Evolutionary conservation across 192 early-diverging fungal genomes (phyloP), one percentile per base, ranked within the genome.

Genomic region (Lunasporangiospora selenospora): DNA sequence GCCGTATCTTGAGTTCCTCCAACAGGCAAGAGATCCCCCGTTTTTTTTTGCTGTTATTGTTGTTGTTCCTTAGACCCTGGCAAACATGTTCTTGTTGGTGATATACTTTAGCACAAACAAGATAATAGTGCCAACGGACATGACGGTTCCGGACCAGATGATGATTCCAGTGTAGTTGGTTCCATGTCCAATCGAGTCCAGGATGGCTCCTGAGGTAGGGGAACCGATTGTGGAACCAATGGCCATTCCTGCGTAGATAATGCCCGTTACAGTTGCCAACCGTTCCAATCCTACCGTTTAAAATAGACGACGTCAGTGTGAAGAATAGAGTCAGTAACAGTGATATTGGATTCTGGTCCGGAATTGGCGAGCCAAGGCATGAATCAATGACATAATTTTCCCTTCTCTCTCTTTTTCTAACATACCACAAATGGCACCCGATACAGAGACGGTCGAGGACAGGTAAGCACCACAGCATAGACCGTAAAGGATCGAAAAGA

Each of bases 391-490:
- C n/a, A n/a, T n/a, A n/a, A n/a, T n/a, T n/a, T n/a, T n/a, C n/a
- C n/a, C n/a, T n/a, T n/a, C n/a, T n/a, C n/a, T n/a, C n/a, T n/a
- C n/a, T n/a, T n/a, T n/a, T n/a, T n/a, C n/a, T n/a, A n/a, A n/a
- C n/a, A n/a, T n/a, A n/a, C 69, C 69, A 39, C 60, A 62, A 30
- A 73, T 63, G 1, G 53, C 69, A 12, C 18, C 60, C 3, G 69
- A 56, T 11, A 63, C 69, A 1, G 69, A 73, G 54, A 73, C 69
- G 0, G 69, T 73, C 3, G 69, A 63, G 29, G 69, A 73, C 4
- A 73, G 60, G 18, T 73, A 73, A 1, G 69, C 69, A 26, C 69
- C 69, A 47, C 69, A 73, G 49, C 69, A 63, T 23, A 73, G 69
- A 27, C 69, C 69, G 23, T 73, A 73, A 7, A 57, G 19, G 23